Evolutionary conservation across 2,329 filamentous ascomycete genomes (phyloP), one percentile per base, ranked within the genome.

Genomic region (Aaosphaeria arxii): DNA sequence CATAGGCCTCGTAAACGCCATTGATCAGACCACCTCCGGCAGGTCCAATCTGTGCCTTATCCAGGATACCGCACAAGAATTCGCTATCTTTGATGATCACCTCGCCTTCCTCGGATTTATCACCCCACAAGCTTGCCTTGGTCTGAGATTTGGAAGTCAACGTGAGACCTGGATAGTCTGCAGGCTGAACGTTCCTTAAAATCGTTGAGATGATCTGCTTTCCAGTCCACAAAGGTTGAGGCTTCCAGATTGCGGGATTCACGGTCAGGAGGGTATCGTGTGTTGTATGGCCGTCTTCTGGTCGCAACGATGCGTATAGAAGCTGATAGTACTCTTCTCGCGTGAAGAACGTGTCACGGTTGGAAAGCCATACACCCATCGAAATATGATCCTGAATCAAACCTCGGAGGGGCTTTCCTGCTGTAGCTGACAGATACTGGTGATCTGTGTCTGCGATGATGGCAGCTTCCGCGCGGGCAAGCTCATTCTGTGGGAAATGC

Each of bases 321-420:
- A 99, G 77, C 66, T 97, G 88, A 54, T 96, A 89, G 67, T 97
- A 99, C 51, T 95, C 86, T 33, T 88, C 87, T 48, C 87, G 82
- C 52, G 86, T 87, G 64, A 97, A 96, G 67, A 96, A 92, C 3
- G 88, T 89, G 69, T 99, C 94, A 62, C 89, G 86, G 70, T 86
- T 95, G 48, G 91, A 96, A 48, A 99, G 82, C 71, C 87, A 87
- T 3, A 96, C 89, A 40, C 89, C 91, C 67, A 99, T 92, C 3
- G 92, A 96, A 51, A 99, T 88, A 71, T 99, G 94, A 78, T 99
- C 94, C 72, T 99, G 95, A 72, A 99, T 99, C 44, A 99, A 76
- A 82, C 94, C 94, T 78, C 94, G 82, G 11, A 99, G 78, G 0
- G 94, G 94, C 64, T 96, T 95, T 48, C 94, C 94, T 11, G 90